Evolutionary conservation across 2,329 filamentous ascomycete genomes (phyloP).

Genomic region (Fusarium decemcellulare): DNA sequence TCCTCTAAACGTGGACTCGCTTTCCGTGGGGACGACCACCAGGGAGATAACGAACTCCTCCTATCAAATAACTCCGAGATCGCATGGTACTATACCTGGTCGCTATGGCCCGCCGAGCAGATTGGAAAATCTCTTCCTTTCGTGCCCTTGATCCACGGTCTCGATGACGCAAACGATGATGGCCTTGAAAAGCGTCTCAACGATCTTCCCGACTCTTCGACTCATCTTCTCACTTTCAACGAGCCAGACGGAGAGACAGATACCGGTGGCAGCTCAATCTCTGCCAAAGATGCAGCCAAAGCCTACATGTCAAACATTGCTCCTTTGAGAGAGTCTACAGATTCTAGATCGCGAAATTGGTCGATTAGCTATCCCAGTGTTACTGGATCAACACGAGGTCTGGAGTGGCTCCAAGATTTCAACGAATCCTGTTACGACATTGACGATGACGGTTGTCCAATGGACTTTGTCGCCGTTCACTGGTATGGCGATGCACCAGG

Average conservation of each 20-base stretch:
- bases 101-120: conserved; percentile 46
- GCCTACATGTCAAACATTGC: conserved; percentile 55
- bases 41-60: conserved; percentile 53
- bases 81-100: conserved; percentile 61
- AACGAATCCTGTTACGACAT: conserved; percentile 58
- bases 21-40: conserved; percentile 43
- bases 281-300: conserved; percentile 55
- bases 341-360: conserved; percentile 48
- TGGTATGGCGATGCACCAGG: conserved; percentile 58
- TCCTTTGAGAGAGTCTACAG: conserved; percentile 48
- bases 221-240: conserved; percentile 58
- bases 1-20: conserved; percentile 44
- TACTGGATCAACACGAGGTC: conserved; percentile 55
- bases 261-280: conserved; percentile 56
- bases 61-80: conserved; percentile 55
- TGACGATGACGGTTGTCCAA: conserved; percentile 54
- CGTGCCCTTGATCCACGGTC: conserved; percentile 55
- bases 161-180: conserved; percentile 50
- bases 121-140: conserved; percentile 51
- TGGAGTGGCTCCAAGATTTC: conserved; percentile 57
- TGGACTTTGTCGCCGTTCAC: conserved; percentile 58
- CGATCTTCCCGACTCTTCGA: conserved; percentile 51
- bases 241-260: conserved; percentile 58
- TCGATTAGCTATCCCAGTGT: conserved; percentile 58
- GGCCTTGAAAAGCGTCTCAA: conserved; percentile 46